A percentile compares a stretch with the other conserved stretches of the same genome.
phyloP scores from a whole-genome alignment of 331 rosid genomes.

The Quercus tomentella region DNA sequence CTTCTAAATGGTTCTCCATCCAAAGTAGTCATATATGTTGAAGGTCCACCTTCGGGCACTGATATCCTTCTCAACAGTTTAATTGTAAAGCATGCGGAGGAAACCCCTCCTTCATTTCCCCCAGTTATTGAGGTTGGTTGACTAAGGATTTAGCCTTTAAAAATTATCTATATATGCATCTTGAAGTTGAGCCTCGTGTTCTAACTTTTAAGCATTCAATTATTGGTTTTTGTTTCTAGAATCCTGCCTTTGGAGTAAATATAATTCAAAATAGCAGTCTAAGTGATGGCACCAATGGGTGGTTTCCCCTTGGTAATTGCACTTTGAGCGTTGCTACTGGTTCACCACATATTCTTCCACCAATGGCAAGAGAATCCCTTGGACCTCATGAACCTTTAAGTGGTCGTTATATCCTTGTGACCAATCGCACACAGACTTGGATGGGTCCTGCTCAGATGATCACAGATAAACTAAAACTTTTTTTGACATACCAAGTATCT shows the following conservation, averaged over 20 bases:
- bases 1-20: slow-evolving; percentile 82
- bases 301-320: slow-evolving; percentile 91
- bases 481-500: slow-evolving; percentile 85
- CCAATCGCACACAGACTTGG: slow-evolving; percentile 89
- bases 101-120: slow-evolving; percentile 63
- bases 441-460: slow-evolving; percentile 98
- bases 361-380: slow-evolving; percentile 94
- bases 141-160: slow-evolving; percentile 1
- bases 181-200: background rate
- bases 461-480: slow-evolving; percentile 72
- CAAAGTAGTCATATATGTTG: slow-evolving; percentile 71
- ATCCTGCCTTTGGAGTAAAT: slow-evolving; percentile 67
- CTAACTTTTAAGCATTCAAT: slow-evolving; percentile 2
- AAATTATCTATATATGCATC: background rate
- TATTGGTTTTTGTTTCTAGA: slow-evolving; percentile 39
- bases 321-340: slow-evolving; percentile 65
- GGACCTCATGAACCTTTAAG: slow-evolving; percentile 73
- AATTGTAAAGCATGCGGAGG: slow-evolving; percentile 76
- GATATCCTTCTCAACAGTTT: slow-evolving; percentile 87
- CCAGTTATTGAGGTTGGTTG: slow-evolving; percentile 66
- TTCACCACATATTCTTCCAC: slow-evolving; percentile 84
- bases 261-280: slow-evolving; percentile 77
- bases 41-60: slow-evolving; percentile 87
- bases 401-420: slow-evolving; percentile 62
- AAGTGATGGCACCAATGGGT: slow-evolving; percentile 61